Conservation (phyloP, 2,329 filamentous ascomycete genomes). For the Westerdykella sp. region DNA sequence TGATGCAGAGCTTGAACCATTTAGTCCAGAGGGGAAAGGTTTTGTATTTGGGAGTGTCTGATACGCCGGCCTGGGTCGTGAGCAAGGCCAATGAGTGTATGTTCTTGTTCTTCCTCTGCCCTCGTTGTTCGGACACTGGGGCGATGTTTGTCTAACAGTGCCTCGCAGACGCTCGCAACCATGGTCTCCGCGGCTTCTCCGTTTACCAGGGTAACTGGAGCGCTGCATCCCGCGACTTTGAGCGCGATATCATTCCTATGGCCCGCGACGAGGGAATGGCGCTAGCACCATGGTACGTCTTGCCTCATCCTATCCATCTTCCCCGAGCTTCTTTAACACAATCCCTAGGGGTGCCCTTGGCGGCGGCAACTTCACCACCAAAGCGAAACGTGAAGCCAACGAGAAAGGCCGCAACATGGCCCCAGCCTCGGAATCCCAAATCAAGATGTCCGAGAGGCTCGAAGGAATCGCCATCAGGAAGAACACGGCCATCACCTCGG, state of each 20-base stretch:
- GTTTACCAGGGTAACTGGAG: slow-evolving; percentile 64
- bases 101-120: slow-evolving; percentile 4
- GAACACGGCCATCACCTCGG: slow-evolving; percentile 52
- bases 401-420: slow-evolving; percentile 34
- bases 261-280: slow-evolving; percentile 56
- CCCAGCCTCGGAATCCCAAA: slow-evolving; percentile 44
- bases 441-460: slow-evolving; percentile 51
- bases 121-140: neutral
- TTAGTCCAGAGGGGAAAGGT: slow-evolving; percentile 34
- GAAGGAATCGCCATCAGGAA: slow-evolving; percentile 55
- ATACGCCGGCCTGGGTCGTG: slow-evolving; percentile 41
- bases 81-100: slow-evolving; percentile 43
- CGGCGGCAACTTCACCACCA: slow-evolving; percentile 39
- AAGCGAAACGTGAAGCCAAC: slow-evolving; percentile 23
- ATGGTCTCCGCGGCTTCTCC: slow-evolving; percentile 64
- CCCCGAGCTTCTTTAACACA: no score
- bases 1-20: slow-evolving; percentile 36
- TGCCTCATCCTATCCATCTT: no score
- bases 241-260: slow-evolving; percentile 66
- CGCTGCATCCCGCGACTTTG: slow-evolving; percentile 57
- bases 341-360: slow-evolving; percentile 50
- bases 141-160: slow-evolving; percentile 1
- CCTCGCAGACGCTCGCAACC: slow-evolving; percentile 53
- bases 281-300: slow-evolving; percentile 43
- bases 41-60: slow-evolving; percentile 35